Evolutionary conservation across 2,329 filamentous ascomycete species (phyloP).

Genomic region (Aspergillus candidus): DNA sequence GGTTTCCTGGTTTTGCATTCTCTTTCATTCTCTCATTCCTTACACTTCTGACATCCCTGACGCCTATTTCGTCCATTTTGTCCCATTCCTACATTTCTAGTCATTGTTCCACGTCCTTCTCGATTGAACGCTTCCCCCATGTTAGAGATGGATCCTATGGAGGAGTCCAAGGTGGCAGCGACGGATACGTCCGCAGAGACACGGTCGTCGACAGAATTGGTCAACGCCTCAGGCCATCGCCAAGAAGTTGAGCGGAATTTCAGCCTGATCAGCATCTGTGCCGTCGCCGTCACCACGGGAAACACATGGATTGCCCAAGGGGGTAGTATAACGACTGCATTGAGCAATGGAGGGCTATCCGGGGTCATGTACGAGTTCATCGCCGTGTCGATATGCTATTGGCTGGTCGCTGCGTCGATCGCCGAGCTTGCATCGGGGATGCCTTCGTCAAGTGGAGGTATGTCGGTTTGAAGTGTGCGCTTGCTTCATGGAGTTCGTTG

Average conservation of each 20-base stretch:
- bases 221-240: constrained; percentile 60
- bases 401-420: constrained; percentile 53
- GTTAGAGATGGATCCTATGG: constrained; percentile 13
- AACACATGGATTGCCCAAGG: constrained; percentile 61
- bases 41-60: too few relatives aligned
- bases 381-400: constrained; percentile 49
- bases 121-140: too few relatives aligned
- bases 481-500: too few relatives aligned
- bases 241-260: constrained; percentile 61
- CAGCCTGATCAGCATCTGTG: constrained; percentile 53
- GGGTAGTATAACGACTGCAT: constrained; percentile 52
- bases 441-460: constrained; percentile 52
- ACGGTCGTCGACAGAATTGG: constrained; percentile 31
- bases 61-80: too few relatives aligned
- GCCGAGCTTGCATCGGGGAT: constrained; percentile 57
- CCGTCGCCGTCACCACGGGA: constrained; percentile 56
- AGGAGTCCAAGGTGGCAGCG: constrained; percentile 15
- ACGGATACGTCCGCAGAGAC: constrained; percentile 23
- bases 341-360: constrained; percentile 57
- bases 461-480: constrained; percentile 5
- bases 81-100: too few relatives aligned
- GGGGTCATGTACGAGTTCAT: constrained; percentile 59
- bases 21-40: too few relatives aligned
- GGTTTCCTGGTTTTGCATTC: too few relatives aligned
- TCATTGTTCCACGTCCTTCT: too few relatives aligned